Percentiles rank a stretch among this genome's conserved stretches.
Conservation (phyloP, 192 early-diverging fungal genomes). For the Backusella westeae region DNA sequence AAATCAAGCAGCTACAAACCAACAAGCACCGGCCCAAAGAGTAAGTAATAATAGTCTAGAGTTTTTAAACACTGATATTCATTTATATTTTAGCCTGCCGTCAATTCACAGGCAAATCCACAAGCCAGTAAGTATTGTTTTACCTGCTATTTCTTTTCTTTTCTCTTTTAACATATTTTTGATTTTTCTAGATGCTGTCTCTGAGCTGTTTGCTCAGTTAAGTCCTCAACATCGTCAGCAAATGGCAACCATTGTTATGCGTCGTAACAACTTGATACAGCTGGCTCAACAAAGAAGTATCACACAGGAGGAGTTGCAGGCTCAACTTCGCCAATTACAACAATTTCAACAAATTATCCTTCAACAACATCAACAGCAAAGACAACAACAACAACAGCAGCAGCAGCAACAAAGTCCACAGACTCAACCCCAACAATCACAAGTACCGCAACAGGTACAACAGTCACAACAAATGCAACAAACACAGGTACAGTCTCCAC, state of each 20-base stretch:
- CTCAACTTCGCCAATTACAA: slow-evolving; percentile 1
- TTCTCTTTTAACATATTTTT: not conserved
- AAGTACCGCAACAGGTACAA: slow-evolving; percentile 7
- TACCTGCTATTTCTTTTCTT: not conserved
- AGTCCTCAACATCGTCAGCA: slow-evolving; percentile 13
- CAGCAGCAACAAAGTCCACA: not conserved
- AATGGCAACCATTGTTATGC: not conserved
- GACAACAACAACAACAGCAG: not conserved
- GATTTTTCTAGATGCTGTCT: not conserved
- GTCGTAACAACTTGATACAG: not conserved
- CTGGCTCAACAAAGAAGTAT: slow-evolving; percentile 9
- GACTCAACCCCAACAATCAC: slow-evolving; percentile 2
- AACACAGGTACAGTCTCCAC: not conserved
- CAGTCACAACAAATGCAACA: slow-evolving; percentile 7
- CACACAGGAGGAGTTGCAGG: slow-evolving; percentile 8
- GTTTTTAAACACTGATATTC: not conserved
- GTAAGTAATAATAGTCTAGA: not conserved
- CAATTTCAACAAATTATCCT: slow-evolving; percentile 12
- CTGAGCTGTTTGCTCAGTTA: not conserved
- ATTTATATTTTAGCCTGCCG: not conserved
- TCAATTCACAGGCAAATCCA: not conserved
- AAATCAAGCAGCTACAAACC: not conserved
- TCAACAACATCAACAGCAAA: slow-evolving; percentile 5
- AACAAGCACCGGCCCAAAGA: not conserved
- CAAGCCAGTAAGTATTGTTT: not conserved